These are phyloP conservation scores for Xylariaceae sp. DNA, from an alignment of 2,329 filamentous ascomycete species.

Conservation along the genomic window DNA sequence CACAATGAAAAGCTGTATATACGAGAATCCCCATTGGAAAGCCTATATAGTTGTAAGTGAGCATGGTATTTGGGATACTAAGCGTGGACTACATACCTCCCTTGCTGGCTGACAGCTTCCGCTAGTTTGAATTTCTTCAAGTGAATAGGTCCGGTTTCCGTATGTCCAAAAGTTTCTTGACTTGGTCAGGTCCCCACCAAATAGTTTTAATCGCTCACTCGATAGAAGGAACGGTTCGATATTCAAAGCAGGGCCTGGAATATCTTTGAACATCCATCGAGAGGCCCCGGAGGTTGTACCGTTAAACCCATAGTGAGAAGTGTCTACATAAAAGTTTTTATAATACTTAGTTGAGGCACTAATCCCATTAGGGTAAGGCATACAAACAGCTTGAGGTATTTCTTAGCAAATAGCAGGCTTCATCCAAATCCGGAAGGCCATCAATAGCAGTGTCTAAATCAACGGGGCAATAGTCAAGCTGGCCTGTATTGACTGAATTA, in stretches of 20 bases:
- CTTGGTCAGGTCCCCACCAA: too few species aligned
- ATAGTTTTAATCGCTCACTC: too few species aligned
- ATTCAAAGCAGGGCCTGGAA: not conserved
- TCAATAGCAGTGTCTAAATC: too few species aligned
- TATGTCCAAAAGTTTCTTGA: constrained; percentile 11
- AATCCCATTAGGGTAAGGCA: not conserved
- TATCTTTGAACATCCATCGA: not conserved
- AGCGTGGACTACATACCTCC: constrained; percentile 18
- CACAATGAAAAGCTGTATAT: constrained; percentile 31
- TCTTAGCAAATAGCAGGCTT: not conserved
- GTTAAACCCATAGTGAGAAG: too few species aligned
- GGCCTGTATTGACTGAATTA: too few species aligned
- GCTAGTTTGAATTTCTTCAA: constrained; percentile 21
- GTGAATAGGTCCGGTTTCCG: constrained; percentile 26
- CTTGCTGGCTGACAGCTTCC: constrained; percentile 32
- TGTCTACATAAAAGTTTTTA: too few species aligned
- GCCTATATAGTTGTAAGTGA: too few species aligned
- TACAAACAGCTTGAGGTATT: not conserved
- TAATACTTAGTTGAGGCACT: not conserved
- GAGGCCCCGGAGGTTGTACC: too few species aligned
- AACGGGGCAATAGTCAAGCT: too few species aligned
- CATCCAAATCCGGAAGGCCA: too few species aligned
- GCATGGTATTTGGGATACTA: too few species aligned
- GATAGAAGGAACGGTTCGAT: too few species aligned
- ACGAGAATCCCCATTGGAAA: constrained; percentile 38